Evolutionary conservation across 371 early-diverging fungal genomes (phyloP).

Genomic region (Apophysomyces ossiformis): DNA sequence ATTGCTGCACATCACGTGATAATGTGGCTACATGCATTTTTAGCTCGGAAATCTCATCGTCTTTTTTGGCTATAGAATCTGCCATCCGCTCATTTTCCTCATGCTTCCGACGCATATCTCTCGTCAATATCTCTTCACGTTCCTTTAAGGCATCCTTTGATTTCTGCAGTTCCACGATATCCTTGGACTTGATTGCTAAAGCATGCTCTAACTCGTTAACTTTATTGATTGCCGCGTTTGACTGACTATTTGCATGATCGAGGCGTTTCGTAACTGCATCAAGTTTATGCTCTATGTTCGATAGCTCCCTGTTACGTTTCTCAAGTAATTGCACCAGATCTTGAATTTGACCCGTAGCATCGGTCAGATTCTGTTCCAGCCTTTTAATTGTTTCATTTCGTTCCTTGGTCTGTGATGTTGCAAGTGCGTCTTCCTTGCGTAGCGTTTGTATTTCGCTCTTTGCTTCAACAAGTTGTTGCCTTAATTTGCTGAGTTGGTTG

Average conservation of each 20-base stretch:
- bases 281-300: conserved; percentile 2
- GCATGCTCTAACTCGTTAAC: background rate
- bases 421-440: background rate
- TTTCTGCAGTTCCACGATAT: background rate
- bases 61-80: background rate
- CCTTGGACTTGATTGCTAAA: background rate
- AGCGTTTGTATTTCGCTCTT: background rate
- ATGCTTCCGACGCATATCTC: background rate
- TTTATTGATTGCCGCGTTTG: background rate
- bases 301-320: conserved; percentile 4
- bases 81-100: background rate
- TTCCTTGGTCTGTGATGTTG: background rate
- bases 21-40: background rate
- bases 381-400: background rate
- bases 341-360: conserved; percentile 2
- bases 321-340: background rate
- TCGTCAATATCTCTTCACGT: background rate
- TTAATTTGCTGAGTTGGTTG: background rate
- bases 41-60: background rate
- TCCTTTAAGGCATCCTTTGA: background rate
- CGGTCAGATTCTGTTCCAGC: background rate
- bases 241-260: background rate
- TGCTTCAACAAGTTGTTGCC: background rate
- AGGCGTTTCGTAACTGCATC: background rate
- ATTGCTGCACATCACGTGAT: background rate